A percentile compares a stretch with the other conserved stretches of the same genome.
phyloP scores from a whole-genome alignment of 176 grass and related monocot species.

The Paspalum vaginatum region DNA sequence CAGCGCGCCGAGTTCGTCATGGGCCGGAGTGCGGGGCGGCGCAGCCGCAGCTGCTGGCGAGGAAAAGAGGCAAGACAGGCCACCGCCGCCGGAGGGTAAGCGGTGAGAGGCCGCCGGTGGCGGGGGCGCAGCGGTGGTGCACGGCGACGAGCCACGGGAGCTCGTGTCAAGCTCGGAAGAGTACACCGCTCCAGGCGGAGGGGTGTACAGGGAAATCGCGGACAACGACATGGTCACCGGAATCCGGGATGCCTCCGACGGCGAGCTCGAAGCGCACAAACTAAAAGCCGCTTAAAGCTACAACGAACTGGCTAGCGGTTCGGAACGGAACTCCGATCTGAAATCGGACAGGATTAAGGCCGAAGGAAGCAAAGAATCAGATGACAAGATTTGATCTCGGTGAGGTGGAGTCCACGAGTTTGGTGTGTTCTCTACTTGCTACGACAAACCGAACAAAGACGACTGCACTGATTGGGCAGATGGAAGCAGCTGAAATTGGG shows the following conservation, averaged over 20 bases:
- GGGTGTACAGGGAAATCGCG: conserved; percentile 80
- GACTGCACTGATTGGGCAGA: background rate
- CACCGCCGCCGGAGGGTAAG: conserved; percentile 50
- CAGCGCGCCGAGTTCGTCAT: conserved; percentile 51
- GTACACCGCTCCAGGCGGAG: conserved; percentile 53
- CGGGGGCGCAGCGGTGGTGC: conserved; percentile 45
- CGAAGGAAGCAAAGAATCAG: background rate
- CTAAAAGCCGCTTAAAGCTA: conserved; percentile 5
- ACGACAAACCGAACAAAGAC: background rate
- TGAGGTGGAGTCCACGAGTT: conserved; percentile 30
- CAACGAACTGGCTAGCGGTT: background rate
- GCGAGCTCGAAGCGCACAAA: conserved; percentile 8
- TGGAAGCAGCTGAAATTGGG: background rate
- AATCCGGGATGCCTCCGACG: conserved; percentile 29
- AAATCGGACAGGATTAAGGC: background rate
- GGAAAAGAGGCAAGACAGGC: conserved; percentile 80
- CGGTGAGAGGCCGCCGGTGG: conserved; percentile 35
- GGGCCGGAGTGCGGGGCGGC: conserved; percentile 39
- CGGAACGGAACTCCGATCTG: background rate
- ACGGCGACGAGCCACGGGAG: conserved; percentile 49
- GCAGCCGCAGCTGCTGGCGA: conserved; percentile 45
- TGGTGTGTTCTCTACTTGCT: background rate
- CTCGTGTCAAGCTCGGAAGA: conserved; percentile 53
- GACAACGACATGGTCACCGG: conserved; percentile 62
- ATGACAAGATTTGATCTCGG: conserved; percentile 15